phyloP scores from a whole-genome alignment of 129 eudicot genomes.

The Flaveria bidentis region DNA sequence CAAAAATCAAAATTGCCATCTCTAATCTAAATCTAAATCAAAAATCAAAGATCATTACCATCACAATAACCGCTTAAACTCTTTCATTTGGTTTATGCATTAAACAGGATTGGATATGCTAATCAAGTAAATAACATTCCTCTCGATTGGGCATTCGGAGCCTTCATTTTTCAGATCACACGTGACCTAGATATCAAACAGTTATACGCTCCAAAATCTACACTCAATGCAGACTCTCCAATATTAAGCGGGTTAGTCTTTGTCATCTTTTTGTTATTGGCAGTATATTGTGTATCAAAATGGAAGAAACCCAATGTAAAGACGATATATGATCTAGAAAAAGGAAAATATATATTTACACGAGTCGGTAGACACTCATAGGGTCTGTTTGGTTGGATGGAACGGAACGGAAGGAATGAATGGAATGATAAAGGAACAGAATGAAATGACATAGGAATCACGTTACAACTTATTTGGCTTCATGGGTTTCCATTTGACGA shows the following conservation, averaged over 20 bases:
- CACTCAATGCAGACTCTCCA: constrained; percentile 35
- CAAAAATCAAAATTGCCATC: not conserved
- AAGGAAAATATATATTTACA: constrained; percentile 88
- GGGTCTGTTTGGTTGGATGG: constrained; percentile 22
- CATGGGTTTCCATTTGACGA: constrained; percentile 24
- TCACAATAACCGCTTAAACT: not conserved
- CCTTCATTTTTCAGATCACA: constrained; percentile 69
- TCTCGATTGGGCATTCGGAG: constrained; percentile 96
- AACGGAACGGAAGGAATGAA: constrained; percentile 1
- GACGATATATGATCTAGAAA: constrained; percentile 92
- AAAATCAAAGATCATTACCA: too few relatives aligned
- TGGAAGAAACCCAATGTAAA: constrained; percentile 80
- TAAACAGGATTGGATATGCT: constrained; percentile 72
- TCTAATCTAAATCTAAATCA: not conserved
- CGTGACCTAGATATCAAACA: constrained; percentile 34
- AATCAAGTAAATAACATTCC: constrained; percentile 75
- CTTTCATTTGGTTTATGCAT: constrained; percentile 3
- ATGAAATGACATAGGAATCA: not conserved
- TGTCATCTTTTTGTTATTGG: constrained; percentile 38
- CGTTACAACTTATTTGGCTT: not conserved
- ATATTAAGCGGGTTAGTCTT: constrained; percentile 41
- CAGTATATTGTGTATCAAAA: constrained; percentile 49
- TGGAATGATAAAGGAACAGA: not conserved
- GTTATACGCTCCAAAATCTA: constrained; percentile 32
- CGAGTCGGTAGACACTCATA: constrained; percentile 68